Base-by-base conservation (phyloP, 768 basidiomycete genomes). In the Phylloporus sp. region DNA sequence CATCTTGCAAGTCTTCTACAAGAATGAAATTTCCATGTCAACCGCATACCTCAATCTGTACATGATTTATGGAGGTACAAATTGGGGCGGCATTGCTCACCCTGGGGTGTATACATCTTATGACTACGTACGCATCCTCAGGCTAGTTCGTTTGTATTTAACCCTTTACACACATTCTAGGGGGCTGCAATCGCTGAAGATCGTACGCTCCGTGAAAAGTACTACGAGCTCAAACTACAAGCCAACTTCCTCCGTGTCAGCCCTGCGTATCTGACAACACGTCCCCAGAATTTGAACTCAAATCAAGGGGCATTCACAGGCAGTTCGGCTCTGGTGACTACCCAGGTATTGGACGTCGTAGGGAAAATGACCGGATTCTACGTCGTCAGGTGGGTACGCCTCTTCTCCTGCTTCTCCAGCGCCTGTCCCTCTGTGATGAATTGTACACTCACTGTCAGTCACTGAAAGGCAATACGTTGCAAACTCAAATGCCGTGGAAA, bases 1-100 rank as follows among this genome's bases (percentile, higher is more conserved):
- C 5, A 10, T 35, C 26, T 43, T 20, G 32, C 8, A 24, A 65
- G 53, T 56, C 41, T 55, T 54, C 31, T 50, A 61, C 50, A 65
- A 66, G 45, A 65, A 65, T n/a, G 41, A 55, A 20, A 22, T 56
- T 8, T 26, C 58, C 11, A 63, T 56, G 54, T 57, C 56, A 28
- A 45, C 50, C 49, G 44, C 48, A 2, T 54, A 55, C 23, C 39
- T 59, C 73, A 79, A 72, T 55, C 63, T 82, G 15, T 81, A 82
- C 57, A 80, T 85, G 84, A 61, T 78, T 9, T 80, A 77, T 59
- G 82, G 82, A 4, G 83, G 82, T 26, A 85, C 83, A 1, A 83
- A 84, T 45, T 83, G 80, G 80, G 82, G 82, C 6, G 64, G 64
- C 36, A 80, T 80, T 1, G 66, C 78, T 1, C 74, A 79, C 57